Conservation (phyloP, 768 basidiomycete genomes). For the Amanita polypyramis region DNA sequence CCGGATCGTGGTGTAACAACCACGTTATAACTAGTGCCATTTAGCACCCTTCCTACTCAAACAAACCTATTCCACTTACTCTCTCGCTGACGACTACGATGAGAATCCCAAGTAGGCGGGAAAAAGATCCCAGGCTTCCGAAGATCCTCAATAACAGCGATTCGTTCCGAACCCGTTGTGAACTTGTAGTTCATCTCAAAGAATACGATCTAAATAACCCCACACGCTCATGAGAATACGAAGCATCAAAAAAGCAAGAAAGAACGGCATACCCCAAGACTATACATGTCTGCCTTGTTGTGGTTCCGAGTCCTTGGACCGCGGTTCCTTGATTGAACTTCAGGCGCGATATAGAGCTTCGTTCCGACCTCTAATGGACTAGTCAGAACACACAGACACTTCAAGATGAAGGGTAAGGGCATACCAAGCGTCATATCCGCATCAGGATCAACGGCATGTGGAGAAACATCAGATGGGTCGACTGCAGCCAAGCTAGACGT, state of each 20-base stretch:
- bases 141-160: constrained; percentile 70
- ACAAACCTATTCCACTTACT: constrained; percentile 35
- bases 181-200: constrained; percentile 94
- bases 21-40: constrained; percentile 56
- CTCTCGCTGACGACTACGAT: constrained; percentile 51
- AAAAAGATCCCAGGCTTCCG: constrained; percentile 67
- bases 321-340: constrained; percentile 57
- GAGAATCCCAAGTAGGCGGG: constrained; percentile 62
- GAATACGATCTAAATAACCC: constrained; percentile 71
- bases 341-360: constrained; percentile 86
- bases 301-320: constrained; percentile 54
- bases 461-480: constrained; percentile 58
- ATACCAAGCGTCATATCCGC: constrained; percentile 69
- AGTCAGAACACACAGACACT: not conserved
- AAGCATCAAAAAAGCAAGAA: not conserved
- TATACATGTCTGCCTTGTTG: constrained; percentile 90
- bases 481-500: constrained; percentile 74
- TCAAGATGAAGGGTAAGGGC: constrained; percentile 8
- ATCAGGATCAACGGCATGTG: constrained; percentile 33
- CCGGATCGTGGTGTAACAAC: constrained; percentile 76
- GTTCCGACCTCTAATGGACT: constrained; percentile 69
- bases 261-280: constrained; percentile 59
- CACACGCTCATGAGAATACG: not conserved
- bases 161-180: constrained; percentile 74
- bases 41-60: not conserved